Conservation (phyloP, 129 eudicot genomes). For the Scalesia atractyloides region DNA sequence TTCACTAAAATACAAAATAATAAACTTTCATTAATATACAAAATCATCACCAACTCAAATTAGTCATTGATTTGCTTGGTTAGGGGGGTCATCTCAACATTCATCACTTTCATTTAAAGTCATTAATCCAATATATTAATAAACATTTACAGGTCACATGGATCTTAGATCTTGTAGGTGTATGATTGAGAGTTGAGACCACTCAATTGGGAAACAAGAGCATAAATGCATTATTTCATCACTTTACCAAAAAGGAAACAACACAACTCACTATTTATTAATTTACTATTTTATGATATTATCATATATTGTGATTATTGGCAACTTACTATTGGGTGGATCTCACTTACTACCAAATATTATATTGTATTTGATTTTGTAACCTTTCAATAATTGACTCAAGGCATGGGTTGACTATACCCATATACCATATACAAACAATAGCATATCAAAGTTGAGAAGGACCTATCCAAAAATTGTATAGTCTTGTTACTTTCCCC, state of each 20-base stretch:
- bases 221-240: slow-evolving; percentile 14
- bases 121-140: neutral
- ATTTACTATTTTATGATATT: neutral
- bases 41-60: too few species aligned
- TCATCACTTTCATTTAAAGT: too few species aligned
- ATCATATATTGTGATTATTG: too few species aligned
- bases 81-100: too few species aligned
- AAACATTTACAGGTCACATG: neutral
- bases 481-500: too few species aligned
- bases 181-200: slow-evolving; percentile 6
- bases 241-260: slow-evolving; percentile 1
- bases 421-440: too few species aligned
- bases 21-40: too few species aligned
- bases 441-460: too few species aligned
- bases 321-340: neutral
- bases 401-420: neutral
- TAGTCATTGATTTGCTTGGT: too few species aligned
- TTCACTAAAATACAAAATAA: too few species aligned
- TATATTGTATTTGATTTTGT: neutral
- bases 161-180: slow-evolving; percentile 23
- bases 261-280: slow-evolving; percentile 4
- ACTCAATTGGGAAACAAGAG: neutral
- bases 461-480: too few species aligned
- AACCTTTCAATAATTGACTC: neutral
- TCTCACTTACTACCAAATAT: neutral